A percentile compares a stretch with the other conserved stretches of the same genome.
phyloP scores from a whole-genome alignment of 805 yeast genomes.

The Pichia gijzeniarum region DNA sequence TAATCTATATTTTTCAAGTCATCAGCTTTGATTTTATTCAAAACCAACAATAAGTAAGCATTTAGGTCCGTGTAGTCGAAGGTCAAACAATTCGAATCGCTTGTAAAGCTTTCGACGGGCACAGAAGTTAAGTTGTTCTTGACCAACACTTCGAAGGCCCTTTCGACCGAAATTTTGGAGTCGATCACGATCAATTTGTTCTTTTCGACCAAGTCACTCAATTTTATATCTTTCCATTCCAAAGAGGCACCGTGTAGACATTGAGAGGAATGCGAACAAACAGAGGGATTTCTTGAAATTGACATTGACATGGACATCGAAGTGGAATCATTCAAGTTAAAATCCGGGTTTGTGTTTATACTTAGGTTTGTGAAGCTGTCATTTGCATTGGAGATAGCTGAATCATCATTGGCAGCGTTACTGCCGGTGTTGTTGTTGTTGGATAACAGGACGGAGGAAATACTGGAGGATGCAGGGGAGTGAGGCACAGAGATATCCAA shows the following conservation, averaged over 20 bases:
- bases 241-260: constrained; percentile 25
- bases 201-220: constrained; percentile 69
- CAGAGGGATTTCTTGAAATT: constrained; percentile 34
- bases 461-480: constrained; percentile 6
- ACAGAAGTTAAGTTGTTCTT: constrained; percentile 74
- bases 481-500: constrained; percentile 9
- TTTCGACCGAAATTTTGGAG: constrained; percentile 68
- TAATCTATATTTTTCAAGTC: constrained; percentile 32
- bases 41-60: constrained; percentile 74
- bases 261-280: constrained; percentile 29
- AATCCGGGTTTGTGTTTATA: constrained; percentile 5
- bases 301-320: no score
- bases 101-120: constrained; percentile 59
- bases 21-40: constrained; percentile 53
- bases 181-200: constrained; percentile 70
- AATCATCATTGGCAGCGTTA: neutral
- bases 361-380: constrained; percentile 4
- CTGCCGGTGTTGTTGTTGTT: constrained; percentile 9
- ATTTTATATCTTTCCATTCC: constrained; percentile 70
- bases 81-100: constrained; percentile 66
- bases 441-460: constrained; percentile 6
- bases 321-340: no score
- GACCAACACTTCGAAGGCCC: constrained; percentile 75
- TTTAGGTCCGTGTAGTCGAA: constrained; percentile 91
- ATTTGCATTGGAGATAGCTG: neutral